phyloP scores from a whole-genome alignment of 148 eudicot species.

The Tetragonia tetragonoides region DNA sequence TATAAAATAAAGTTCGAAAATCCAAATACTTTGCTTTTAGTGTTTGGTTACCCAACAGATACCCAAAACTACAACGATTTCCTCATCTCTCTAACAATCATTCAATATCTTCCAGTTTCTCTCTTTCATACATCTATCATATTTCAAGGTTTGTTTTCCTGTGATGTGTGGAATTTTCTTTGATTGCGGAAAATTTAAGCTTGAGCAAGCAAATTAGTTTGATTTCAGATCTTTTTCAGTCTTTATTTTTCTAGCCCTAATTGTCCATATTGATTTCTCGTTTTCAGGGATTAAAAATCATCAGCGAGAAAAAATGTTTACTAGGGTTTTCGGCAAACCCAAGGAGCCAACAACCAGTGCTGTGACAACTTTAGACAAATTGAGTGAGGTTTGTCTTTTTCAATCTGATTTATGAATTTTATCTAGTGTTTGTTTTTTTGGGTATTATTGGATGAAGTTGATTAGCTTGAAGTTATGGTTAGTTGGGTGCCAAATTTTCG shows the following conservation, averaged over 20 bases:
- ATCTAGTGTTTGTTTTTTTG: neutral
- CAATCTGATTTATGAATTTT: neutral
- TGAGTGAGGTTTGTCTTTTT: neutral
- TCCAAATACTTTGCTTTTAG: too few species aligned
- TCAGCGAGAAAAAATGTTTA: conserved; percentile 1
- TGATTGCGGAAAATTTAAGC: neutral
- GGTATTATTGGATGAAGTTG: neutral
- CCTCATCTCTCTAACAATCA: neutral
- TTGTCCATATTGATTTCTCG: neutral
- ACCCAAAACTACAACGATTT: neutral
- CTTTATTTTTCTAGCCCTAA: neutral
- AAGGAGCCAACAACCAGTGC: conserved; percentile 10
- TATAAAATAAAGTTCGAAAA: too few species aligned
- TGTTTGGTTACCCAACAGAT: too few species aligned
- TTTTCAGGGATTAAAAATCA: neutral
- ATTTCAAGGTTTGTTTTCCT: conserved; percentile 1
- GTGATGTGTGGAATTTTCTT: neutral
- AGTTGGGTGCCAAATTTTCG: neutral
- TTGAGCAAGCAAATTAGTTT: neutral
- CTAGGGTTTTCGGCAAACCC: conserved; percentile 13
- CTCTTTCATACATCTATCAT: neutral
- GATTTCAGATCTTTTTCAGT: neutral
- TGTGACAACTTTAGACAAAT: conserved; percentile 5
- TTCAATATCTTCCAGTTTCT: neutral
- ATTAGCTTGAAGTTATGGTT: neutral